Base-by-base conservation (phyloP, 2,329 filamentous ascomycete species). In the Cucurbitaria berberidis region DNA sequence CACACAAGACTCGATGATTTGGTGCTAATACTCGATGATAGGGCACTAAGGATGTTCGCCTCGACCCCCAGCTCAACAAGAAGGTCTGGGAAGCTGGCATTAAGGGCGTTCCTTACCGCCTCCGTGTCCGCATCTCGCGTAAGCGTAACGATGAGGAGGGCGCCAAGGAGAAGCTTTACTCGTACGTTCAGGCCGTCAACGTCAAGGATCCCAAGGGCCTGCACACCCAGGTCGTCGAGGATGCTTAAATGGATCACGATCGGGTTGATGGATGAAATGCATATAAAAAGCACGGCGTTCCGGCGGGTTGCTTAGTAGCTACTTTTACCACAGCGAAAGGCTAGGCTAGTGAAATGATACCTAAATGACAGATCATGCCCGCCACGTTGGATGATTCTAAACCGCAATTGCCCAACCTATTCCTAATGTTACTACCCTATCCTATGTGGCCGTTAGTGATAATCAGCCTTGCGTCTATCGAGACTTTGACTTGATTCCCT, bases 111-210 rank as follows among this genome's bases (percentile, higher is more conserved):
- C 91, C 93, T 71, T 98, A 89, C 90, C 89, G 96, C 82, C 86
- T 99, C 74, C 93, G 95, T 76, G 88, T 99, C 78, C 92, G 96
- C 83, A 97, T 99, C 84, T 96, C 92, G 78, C 91, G 95, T 83
- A 96, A 96, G 89, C 91, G 95, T 88, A 99, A 99, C 84, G 95
- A 99, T 81, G 95, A 98, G 86, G 95, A 99, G 84, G 91, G 91
- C 76, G 95, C 96, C 80, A 96, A 96, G 86, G 91, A 99, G 88
- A 96, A 96, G 87, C 89, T 99, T 69, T 99, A 98, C 89, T 95
- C 90, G 81, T 97, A 96, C 84, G 95, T 99, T 73, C 93, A 99
- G 88, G 95, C 95, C 74, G 95, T 99, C 80, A 97, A 97, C 82
- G 93, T 98, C 79, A 96, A 98, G 91, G 90, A 96, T 83, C 88